Evolutionary conservation across 176 grass and related monocot genomes (phyloP).

Genomic region (Echinochloa phyllopogon): DNA sequence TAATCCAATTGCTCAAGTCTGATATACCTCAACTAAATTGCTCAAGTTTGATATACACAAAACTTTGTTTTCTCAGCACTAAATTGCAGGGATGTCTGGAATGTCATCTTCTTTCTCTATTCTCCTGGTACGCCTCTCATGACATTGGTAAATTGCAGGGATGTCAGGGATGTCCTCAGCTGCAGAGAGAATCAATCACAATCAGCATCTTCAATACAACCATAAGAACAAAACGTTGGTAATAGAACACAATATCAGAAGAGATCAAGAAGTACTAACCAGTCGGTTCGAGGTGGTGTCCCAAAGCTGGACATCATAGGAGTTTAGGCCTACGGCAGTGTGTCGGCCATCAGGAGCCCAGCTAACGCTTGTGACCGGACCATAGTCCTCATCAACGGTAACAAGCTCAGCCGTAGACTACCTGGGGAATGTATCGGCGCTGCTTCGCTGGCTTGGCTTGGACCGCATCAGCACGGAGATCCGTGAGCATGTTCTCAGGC

Average conservation of each 20-base stretch:
- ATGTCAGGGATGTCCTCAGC: conserved; percentile 71
- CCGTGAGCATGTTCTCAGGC: conserved; percentile 33
- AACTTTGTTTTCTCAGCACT: too few relatives aligned
- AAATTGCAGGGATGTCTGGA: too few relatives aligned
- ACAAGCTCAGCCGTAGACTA: conserved; percentile 50
- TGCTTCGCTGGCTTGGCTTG: conserved; percentile 46
- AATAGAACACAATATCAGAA: conserved; percentile 9
- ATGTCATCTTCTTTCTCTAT: too few relatives aligned
- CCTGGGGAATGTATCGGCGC: conserved; percentile 52
- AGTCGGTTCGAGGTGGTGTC: too few relatives aligned
- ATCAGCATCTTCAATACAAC: conserved; percentile 27
- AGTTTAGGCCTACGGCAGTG: conserved; percentile 63
- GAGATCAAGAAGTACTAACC: conserved; percentile 43
- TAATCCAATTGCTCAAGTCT: too few relatives aligned
- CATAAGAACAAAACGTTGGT: neutral
- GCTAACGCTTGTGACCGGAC: conserved; percentile 60
- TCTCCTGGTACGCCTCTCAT: too few relatives aligned
- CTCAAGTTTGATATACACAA: too few relatives aligned
- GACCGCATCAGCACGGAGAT: conserved; percentile 38
- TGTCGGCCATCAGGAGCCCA: conserved; percentile 65
- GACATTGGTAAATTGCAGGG: too few relatives aligned
- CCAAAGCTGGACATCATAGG: conserved; percentile 63
- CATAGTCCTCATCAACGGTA: conserved; percentile 46
- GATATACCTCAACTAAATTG: too few relatives aligned
- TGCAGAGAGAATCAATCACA: conserved; percentile 32